Evolutionary conservation across 768 basidiomycete genomes (phyloP).

Genomic region (Boletus patriciae): DNA sequence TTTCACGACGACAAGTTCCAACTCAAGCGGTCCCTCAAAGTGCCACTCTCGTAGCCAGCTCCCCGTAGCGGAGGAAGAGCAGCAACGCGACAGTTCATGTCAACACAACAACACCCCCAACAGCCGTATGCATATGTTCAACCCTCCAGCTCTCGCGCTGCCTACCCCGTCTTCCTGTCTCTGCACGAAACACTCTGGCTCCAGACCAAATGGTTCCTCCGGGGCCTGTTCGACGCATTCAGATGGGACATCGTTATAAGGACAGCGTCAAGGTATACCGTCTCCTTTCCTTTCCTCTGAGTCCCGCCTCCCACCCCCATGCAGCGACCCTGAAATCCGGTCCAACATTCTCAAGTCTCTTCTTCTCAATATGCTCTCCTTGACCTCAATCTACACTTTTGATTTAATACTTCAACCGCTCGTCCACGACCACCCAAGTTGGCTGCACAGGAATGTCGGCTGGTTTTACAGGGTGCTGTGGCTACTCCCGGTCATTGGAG

Average conservation of each 20-base stretch:
- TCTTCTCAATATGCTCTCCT: conserved; percentile 67
- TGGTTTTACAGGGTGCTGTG: conserved; percentile 78
- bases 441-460: conserved; percentile 70
- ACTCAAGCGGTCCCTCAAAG: neutral
- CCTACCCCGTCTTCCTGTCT: conserved; percentile 72
- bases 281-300: conserved; percentile 6
- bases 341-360: conserved; percentile 73
- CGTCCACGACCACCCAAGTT: conserved; percentile 58
- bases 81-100: conserved; percentile 20
- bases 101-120: conserved; percentile 17
- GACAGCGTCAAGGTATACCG: conserved; percentile 56
- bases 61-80: neutral
- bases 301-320: conserved; percentile 13
- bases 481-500: conserved; percentile 73
- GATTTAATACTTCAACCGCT: conserved; percentile 70
- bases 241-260: conserved; percentile 66
- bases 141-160: conserved; percentile 43
- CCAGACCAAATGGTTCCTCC: conserved; percentile 57
- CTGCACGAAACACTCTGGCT: conserved; percentile 57
- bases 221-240: conserved; percentile 68
- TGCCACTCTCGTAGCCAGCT: neutral
- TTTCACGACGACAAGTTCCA: neutral
- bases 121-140: conserved; percentile 1
- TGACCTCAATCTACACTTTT: conserved; percentile 74
- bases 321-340: conserved; percentile 75